Conservation (phyloP, 1,139 yeast species). For the Yamadazyma aaseri region DNA sequence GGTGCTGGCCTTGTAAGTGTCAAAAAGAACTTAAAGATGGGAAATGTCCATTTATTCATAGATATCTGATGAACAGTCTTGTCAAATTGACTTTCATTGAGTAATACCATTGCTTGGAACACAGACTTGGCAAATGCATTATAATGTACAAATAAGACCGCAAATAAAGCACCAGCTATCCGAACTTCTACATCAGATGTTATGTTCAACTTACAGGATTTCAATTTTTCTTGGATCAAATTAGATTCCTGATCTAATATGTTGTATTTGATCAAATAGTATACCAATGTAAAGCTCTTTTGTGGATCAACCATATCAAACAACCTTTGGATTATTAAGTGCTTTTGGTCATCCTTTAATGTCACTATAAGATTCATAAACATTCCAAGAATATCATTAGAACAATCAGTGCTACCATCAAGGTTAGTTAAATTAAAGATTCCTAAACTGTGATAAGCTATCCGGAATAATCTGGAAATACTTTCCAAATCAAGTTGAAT, state of each 20-base stretch:
- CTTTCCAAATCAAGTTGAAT: conserved; percentile 2
- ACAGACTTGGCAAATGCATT: conserved; percentile 31
- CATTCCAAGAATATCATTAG: conserved; percentile 3
- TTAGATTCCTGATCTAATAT: conserved; percentile 12
- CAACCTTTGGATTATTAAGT: neutral
- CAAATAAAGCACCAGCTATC: conserved; percentile 27
- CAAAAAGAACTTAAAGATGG: conserved; percentile 31
- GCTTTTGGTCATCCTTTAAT: neutral
- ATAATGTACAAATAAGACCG: conserved; percentile 20
- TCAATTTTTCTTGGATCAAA: conserved; percentile 8
- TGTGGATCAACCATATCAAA: conserved; percentile 2
- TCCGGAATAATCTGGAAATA: conserved; percentile 3
- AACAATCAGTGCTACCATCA: conserved; percentile 4
- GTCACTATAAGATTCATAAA: conserved; percentile 1
- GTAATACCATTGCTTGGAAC: conserved; percentile 35
- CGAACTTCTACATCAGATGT: conserved; percentile 21
- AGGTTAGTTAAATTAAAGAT: conserved; percentile 4
- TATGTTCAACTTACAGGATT: conserved; percentile 10
- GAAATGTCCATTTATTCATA: conserved; percentile 29
- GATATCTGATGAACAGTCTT: conserved; percentile 19
- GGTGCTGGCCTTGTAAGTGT: conserved; percentile 38
- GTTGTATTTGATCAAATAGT: conserved; percentile 5
- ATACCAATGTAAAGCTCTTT: conserved; percentile 1
- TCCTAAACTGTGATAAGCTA: conserved; percentile 2
- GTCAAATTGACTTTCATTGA: conserved; percentile 27